Base-by-base conservation (phyloP, 345 rosid genomes). In the Sonneratia alba region DNA sequence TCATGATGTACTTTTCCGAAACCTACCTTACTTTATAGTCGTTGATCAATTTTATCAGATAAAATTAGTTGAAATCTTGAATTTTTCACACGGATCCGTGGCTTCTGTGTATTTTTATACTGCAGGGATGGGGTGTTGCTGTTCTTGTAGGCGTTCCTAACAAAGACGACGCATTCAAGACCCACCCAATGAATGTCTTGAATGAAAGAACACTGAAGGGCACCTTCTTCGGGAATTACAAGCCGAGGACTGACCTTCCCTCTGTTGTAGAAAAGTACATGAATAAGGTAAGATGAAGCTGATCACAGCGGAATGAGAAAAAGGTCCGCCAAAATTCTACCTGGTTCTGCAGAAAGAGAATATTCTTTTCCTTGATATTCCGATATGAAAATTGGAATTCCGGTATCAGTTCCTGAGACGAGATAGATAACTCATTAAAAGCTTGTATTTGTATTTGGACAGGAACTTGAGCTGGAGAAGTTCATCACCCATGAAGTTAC, bases 111-210 rank as follows among this genome's bases (percentile, higher is more conserved):
- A 27, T 27, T 27, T 27, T 27, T 27, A 27, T 27, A 27, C 32
- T 3, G 57, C 80, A 87, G 90, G 87, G 86, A 6, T 85, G 86
- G 86, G 88, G 91, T 11, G 87, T 87, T 4, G 87, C 83, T 38
- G 85, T 81, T 13, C 77, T 87, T 0, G 88, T 85, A 0, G 88
- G 88, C 0, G 82, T 85, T 13, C 91, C 88, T 0, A 73, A 66
- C 72, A 85, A 83, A 73, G 85, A 85, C 6, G 91, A 67, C 11
- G 82, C 72, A 0, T 85, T 85, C 80, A 85, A 85, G 72, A 82
- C 87, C 8, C 83, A 83, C 53, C 87, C 91, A 0, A 9, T 85
- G 73, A 85, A 85, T 34, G 11, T 85, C 24, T 59, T 83, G 67
- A 72, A 79, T 0, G 87, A 83, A 73, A 81, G 82, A 59, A 87